Percentiles rank a stretch among this genome's conserved stretches.
phyloP scores from a whole-genome alignment of 2,329 filamentous ascomycete species.

The Alternaria angustiovoidea region DNA sequence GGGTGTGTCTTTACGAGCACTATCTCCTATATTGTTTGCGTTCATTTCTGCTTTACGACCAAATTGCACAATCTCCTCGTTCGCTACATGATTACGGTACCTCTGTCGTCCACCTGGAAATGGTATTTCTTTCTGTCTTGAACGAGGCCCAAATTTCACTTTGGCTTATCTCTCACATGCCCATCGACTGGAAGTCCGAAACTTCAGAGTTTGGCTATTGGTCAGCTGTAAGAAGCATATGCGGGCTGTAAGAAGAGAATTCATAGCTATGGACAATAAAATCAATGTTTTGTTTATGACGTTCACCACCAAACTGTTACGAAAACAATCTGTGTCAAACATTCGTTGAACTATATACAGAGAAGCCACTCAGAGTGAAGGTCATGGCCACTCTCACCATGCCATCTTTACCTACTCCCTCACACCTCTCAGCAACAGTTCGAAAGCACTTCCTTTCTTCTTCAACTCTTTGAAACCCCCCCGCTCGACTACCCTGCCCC shows the following conservation, averaged over 20 bases:
- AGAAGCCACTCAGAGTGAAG: neutral
- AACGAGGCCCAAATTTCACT: neutral
- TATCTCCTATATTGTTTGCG: neutral
- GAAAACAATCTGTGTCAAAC: neutral
- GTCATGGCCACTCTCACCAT: neutral
- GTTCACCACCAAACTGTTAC: neutral
- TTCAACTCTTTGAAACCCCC: constrained; percentile 71
- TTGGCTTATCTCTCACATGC: neutral
- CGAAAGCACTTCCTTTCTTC: constrained; percentile 40
- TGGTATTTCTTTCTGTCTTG: neutral
- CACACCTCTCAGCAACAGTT: constrained; percentile 51
- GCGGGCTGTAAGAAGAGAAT: neutral
- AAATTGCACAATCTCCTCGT: constrained; percentile 3
- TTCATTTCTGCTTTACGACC: neutral
- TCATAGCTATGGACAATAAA: neutral
- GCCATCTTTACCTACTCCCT: constrained; percentile 12
- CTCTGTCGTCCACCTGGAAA: neutral
- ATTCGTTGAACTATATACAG: neutral
- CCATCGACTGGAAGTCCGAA: neutral
- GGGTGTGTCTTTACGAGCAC: neutral
- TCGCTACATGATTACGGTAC: constrained; percentile 1
- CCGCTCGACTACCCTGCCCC: constrained; percentile 71
- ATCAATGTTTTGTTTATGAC: neutral
- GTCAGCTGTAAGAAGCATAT: neutral
- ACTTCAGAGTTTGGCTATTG: neutral